Conservation (phyloP, 345 rosid genomes). For the Isatis tinctoria region DNA sequence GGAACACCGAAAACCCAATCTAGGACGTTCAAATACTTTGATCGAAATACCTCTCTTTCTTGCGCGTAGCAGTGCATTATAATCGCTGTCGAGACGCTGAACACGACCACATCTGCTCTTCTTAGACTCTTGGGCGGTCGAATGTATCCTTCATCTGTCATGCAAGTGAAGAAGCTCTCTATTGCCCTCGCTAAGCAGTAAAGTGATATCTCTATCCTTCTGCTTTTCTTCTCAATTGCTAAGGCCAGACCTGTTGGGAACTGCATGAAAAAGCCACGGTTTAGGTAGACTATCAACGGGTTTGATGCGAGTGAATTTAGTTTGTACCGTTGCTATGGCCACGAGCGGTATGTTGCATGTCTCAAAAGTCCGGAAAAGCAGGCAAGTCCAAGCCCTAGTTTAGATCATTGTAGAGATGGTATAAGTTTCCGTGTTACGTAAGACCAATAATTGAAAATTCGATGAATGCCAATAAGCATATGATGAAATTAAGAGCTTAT, state of each 20-base stretch:
- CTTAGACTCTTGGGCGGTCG: conserved; percentile 49
- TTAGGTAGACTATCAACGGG: background rate
- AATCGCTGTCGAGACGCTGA: conserved; percentile 81
- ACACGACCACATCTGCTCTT: conserved; percentile 79
- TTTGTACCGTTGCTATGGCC: conserved; percentile 70
- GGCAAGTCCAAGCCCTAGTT: conserved; percentile 81
- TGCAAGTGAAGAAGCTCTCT: conserved; percentile 84
- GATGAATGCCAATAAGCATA: background rate
- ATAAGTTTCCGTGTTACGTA: background rate
- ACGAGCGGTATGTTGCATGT: conserved; percentile 75
- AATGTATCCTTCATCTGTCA: conserved; percentile 63
- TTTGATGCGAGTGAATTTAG: background rate
- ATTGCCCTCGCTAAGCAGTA: conserved; percentile 94
- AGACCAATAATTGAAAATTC: background rate
- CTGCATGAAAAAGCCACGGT: conserved; percentile 33
- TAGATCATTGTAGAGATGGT: background rate
- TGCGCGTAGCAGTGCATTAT: conserved; percentile 95
- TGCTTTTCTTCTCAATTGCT: conserved; percentile 90
- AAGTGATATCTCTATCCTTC: conserved; percentile 89
- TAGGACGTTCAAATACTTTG: conserved; percentile 86
- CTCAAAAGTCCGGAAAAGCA: conserved; percentile 71
- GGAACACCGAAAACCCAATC: conserved; percentile 98
- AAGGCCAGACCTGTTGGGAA: conserved; percentile 82
- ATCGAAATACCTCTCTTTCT: conserved; percentile 89
- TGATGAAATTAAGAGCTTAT: background rate